These are phyloP conservation scores for Amanita pallidorosea DNA, from an alignment of 768 basidiomycete genomes.

Conservation along the genomic window DNA sequence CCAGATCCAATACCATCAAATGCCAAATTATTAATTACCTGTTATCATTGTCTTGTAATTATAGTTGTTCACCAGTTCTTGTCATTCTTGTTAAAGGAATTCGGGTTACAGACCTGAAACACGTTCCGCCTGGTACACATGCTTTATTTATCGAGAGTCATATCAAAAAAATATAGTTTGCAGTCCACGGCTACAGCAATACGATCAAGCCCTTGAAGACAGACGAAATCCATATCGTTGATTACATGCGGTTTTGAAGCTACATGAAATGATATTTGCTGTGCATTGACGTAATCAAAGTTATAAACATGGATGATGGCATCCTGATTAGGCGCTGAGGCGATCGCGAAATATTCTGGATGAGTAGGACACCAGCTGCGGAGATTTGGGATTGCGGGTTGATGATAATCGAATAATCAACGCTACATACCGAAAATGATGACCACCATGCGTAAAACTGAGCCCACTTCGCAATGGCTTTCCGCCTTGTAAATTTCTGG, in stretches of 20 bases:
- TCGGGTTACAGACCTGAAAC: constrained; percentile 5
- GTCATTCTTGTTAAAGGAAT: background rate
- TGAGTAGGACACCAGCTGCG: constrained; percentile 72
- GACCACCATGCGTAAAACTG: constrained; percentile 57
- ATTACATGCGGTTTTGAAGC: constrained; percentile 54
- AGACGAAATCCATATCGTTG: constrained; percentile 71
- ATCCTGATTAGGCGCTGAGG: constrained; percentile 47
- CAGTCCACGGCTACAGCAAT: constrained; percentile 60
- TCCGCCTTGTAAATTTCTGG: constrained; percentile 61
- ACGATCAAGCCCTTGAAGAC: constrained; percentile 45
- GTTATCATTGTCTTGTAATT: background rate
- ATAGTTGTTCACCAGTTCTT: background rate
- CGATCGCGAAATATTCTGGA: constrained; percentile 71
- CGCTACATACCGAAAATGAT: constrained; percentile 49
- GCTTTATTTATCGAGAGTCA: constrained; percentile 35
- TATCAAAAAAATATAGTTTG: constrained; percentile 48
- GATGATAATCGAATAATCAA: background rate
- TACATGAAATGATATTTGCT: constrained; percentile 49
- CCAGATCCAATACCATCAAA: constrained; percentile 5
- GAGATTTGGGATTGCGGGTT: constrained; percentile 4
- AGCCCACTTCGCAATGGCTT: constrained; percentile 53
- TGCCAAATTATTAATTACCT: constrained; percentile 3
- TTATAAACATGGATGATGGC: constrained; percentile 67
- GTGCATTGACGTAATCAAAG: constrained; percentile 48
- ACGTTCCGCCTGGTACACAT: constrained; percentile 14